phyloP scores from a whole-genome alignment of 306 rosid species.

The Malus sylvestris region DNA sequence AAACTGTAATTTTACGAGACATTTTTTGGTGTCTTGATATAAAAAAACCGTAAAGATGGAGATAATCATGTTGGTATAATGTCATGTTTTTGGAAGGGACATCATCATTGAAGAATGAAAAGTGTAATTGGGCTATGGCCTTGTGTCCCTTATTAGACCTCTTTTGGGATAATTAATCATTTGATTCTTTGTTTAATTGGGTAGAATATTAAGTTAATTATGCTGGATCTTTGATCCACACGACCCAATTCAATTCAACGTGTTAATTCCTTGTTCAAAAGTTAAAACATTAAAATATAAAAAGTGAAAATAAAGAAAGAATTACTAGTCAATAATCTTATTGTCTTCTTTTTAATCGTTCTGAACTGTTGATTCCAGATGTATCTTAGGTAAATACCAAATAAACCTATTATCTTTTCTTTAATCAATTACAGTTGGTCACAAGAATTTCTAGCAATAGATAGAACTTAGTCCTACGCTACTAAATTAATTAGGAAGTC shows the following conservation, averaged over 20 bases:
- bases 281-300: background rate
- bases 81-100: background rate
- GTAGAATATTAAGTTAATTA: background rate
- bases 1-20: too few species aligned
- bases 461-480: background rate
- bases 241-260: background rate
- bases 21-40: too few species aligned
- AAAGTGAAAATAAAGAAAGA: background rate
- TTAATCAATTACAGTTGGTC: background rate
- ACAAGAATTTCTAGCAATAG: background rate
- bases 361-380: background rate
- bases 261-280: background rate
- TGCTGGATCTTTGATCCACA: background rate
- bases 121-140: background rate
- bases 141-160: background rate
- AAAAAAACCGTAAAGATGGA: background rate
- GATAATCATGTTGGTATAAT: background rate
- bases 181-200: background rate
- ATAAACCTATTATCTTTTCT: background rate
- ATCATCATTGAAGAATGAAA: background rate
- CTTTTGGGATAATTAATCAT: background rate
- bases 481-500: background rate
- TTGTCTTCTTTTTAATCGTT: background rate
- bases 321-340: background rate
- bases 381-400: background rate